These are phyloP conservation scores for Neofusicoccum ribis DNA, from an alignment of 2,329 filamentous ascomycete species.

Conservation along the genomic window DNA sequence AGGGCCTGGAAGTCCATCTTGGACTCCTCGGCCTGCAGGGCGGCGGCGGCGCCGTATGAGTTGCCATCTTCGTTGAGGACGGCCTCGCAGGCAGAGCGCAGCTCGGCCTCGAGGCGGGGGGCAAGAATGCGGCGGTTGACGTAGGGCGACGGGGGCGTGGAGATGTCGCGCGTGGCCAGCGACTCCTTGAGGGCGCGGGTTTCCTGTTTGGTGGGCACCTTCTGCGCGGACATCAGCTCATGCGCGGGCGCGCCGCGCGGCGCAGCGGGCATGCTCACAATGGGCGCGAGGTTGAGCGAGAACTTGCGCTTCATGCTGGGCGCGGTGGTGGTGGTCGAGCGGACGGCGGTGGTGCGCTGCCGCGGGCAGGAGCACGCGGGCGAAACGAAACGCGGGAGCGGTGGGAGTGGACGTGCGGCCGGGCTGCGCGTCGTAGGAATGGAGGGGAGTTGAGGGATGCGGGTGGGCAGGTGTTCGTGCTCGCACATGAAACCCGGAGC, in stretches of 20 bases:
- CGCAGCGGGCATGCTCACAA: conserved; percentile 28
- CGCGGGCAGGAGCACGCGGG: conserved; percentile 5
- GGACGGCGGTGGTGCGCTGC: not conserved
- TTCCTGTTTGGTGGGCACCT: conserved; percentile 35
- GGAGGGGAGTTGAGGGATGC: conserved; percentile 4
- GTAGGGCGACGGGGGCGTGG: conserved; percentile 41
- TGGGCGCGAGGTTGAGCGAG: conserved; percentile 44
- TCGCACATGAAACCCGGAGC: conserved; percentile 15
- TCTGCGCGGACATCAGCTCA: conserved; percentile 27
- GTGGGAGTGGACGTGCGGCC: not conserved
- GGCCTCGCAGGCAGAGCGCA: conserved; percentile 46
- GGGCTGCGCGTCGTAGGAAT: conserved; percentile 2
- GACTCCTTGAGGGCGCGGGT: conserved; percentile 29
- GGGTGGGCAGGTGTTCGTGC: conserved; percentile 8
- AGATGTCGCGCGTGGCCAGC: conserved; percentile 32
- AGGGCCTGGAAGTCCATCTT: conserved; percentile 37
- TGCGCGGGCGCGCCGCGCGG: not conserved
- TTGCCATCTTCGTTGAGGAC: conserved; percentile 45
- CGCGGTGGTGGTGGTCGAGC: not conserved
- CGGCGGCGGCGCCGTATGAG: conserved; percentile 36
- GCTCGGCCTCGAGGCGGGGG: conserved; percentile 43
- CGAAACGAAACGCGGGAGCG: conserved; percentile 1
- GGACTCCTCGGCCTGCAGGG: conserved; percentile 29
- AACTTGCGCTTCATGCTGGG: conserved; percentile 45
- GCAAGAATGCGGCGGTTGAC: conserved; percentile 47